Conservation (phyloP, 805 yeast species). For the Saccharomycopsis sp. region DNA sequence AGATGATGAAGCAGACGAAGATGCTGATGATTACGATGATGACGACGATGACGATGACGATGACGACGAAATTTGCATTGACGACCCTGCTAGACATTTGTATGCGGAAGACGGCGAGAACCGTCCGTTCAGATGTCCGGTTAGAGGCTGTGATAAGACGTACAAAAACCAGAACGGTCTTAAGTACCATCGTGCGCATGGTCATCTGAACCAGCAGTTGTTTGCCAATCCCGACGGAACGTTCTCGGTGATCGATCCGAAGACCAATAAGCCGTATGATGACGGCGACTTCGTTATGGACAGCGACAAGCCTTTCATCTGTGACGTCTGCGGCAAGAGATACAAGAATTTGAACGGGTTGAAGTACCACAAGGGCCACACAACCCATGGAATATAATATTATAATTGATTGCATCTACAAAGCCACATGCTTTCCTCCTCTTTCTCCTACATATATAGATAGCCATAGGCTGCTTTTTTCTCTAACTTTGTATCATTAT, state of each 20-base stretch:
- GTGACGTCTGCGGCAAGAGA: slow-evolving; percentile 97
- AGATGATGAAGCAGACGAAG: slow-evolving; percentile 30
- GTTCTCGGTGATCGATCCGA: slow-evolving; percentile 87
- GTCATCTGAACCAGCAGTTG: slow-evolving; percentile 92
- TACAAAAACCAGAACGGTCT: slow-evolving; percentile 97
- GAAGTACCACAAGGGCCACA: slow-evolving; percentile 95
- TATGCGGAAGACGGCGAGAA: slow-evolving; percentile 92
- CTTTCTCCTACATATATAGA: too few species aligned
- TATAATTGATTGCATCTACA: too few species aligned
- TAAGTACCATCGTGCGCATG: slow-evolving; percentile 91
- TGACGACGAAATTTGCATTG: slow-evolving; percentile 69
- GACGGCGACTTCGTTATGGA: slow-evolving; percentile 87
- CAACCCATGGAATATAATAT: slow-evolving; percentile 81
- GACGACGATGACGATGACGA: slow-evolving; percentile 28
- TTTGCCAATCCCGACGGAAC: slow-evolving; percentile 92
- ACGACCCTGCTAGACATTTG: slow-evolving; percentile 92
- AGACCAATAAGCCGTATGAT: slow-evolving; percentile 78
- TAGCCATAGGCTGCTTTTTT: background rate
- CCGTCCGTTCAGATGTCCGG: slow-evolving; percentile 96
- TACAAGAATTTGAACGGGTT: slow-evolving; percentile 94
- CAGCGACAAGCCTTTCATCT: slow-evolving; percentile 95
- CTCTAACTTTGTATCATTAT: background rate
- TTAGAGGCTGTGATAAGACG: slow-evolving; percentile 94
- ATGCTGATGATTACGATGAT: slow-evolving; percentile 25
- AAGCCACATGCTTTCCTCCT: too few species aligned